Evolutionary conservation across 768 basidiomycete species (phyloP), one percentile per base, ranked within the genome.

Genomic region (Suillus brevipes): DNA sequence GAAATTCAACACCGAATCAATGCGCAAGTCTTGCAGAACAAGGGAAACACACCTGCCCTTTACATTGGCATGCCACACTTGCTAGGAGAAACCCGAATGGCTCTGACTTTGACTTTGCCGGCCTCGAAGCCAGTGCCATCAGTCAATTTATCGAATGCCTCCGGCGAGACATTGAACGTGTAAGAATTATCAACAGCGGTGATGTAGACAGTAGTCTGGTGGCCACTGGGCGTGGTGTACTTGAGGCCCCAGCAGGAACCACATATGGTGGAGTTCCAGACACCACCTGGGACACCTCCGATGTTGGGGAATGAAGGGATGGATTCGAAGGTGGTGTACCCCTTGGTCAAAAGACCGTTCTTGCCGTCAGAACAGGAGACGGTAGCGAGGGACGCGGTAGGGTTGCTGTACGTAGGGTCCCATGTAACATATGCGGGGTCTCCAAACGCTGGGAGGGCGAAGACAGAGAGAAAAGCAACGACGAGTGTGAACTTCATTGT

Each of bases 351-450:
- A 16, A 73, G 62, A 28, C 72, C 72, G 36, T 73, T 69, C 12
- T 14, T 16, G 13, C 73, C 72, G 42, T 71, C 20, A 43, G 72
- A 71, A 53, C 72, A 73, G 2, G 72, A 63, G 42, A 70, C 64
- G 40, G n/a, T 49, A n/a, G 16, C 1, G 38, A 70, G 25, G 6
- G 69, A 66, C 3, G 14, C 9, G 20, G 16, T 4, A 20, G 55
- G 13, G 37, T 70, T 66, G 49, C 37, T 2, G 52, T 65, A 65
- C 28, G 40, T 25, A 31, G 3, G 2, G 42, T 64, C 63, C 37
- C 53, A 65, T 40, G 64, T 64, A 6, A 58, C 57, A 40, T 58
- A 25, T 25, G 18, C 57, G 23, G 38, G 38, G 12, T 10, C 6
- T 58, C 9, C 57, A 25, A 18, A 28, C 16, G 16, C 57, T 28